Conservation (phyloP, 306 rosid genomes). For the Ceratonia siliqua region DNA sequence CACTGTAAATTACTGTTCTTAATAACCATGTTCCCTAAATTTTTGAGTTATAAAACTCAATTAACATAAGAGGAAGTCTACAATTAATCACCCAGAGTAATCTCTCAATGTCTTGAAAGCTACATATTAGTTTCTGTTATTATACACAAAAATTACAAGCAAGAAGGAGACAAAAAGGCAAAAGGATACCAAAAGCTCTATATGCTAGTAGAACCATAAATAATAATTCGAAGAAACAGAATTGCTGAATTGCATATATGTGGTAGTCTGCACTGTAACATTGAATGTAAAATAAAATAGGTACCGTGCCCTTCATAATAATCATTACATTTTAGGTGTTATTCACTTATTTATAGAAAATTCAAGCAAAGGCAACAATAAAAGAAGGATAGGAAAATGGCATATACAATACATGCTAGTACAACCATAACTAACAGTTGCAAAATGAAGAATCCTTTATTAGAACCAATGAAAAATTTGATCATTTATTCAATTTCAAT, state of each 20-base stretch:
- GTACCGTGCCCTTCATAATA: neutral
- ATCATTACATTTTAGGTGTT: neutral
- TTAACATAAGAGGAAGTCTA: too few relatives aligned
- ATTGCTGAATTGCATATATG: neutral
- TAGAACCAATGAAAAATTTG: neutral
- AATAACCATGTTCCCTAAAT: too few relatives aligned
- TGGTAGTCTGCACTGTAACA: neutral
- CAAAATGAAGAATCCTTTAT: neutral
- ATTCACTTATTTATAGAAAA: neutral
- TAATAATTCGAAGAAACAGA: neutral
- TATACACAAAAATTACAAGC: neutral
- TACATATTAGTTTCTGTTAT: neutral
- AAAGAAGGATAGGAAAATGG: neutral
- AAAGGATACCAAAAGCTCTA: neutral
- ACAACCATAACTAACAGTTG: conserved; percentile 16
- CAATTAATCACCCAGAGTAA: neutral
- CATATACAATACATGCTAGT: neutral
- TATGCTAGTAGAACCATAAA: neutral
- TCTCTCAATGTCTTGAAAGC: neutral
- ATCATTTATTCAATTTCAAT: conserved; percentile 2
- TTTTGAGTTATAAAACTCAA: too few relatives aligned
- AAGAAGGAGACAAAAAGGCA: neutral
- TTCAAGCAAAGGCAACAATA: neutral
- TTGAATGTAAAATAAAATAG: neutral
- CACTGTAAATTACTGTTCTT: too few relatives aligned